These are phyloP conservation scores for Claviceps lovelessii DNA, from an alignment of 2,329 filamentous ascomycete genomes.

Conservation along the genomic window DNA sequence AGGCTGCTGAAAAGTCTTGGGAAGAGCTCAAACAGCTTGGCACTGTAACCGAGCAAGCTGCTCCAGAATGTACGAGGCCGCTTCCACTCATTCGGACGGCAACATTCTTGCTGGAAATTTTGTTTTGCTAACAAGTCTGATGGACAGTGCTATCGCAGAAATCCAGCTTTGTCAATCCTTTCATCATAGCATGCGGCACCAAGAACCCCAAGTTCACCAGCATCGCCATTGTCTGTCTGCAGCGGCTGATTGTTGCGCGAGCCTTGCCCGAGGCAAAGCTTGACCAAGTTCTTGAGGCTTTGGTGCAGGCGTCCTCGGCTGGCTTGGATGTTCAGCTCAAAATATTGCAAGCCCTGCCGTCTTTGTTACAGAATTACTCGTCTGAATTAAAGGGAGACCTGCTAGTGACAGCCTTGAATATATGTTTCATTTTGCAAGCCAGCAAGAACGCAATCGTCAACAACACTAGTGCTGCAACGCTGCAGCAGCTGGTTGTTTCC, in stretches of 20 bases:
- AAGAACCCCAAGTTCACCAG: conserved; percentile 81
- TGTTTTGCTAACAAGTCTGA: conserved; percentile 5
- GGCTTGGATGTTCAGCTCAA: conserved; percentile 86
- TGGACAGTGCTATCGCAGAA: conserved; percentile 65
- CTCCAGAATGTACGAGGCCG: conserved; percentile 20
- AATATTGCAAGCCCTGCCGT: conserved; percentile 81
- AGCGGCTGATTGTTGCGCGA: conserved; percentile 70
- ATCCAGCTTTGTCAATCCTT: conserved; percentile 78
- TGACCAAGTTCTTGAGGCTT: conserved; percentile 73
- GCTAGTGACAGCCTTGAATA: conserved; percentile 68
- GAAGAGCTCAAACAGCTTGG: conserved; percentile 59
- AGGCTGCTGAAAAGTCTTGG: conserved; percentile 88
- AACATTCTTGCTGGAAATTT: conserved; percentile 7
- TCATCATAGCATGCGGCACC: conserved; percentile 82
- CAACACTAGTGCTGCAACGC: conserved; percentile 88
- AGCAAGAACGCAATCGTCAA: conserved; percentile 90
- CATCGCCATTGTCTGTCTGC: conserved; percentile 77
- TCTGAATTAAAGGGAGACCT: conserved; percentile 67
- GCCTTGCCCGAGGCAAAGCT: conserved; percentile 68
- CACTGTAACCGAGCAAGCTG: conserved; percentile 22
- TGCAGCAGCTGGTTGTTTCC: conserved; percentile 83
- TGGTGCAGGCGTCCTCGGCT: conserved; percentile 72
- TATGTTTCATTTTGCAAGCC: conserved; percentile 80
- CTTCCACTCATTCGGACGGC: neutral
- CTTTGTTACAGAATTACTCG: conserved; percentile 80